Base-by-base conservation (phyloP, 768 basidiomycete genomes). In the Butyriboletus loyo region DNA sequence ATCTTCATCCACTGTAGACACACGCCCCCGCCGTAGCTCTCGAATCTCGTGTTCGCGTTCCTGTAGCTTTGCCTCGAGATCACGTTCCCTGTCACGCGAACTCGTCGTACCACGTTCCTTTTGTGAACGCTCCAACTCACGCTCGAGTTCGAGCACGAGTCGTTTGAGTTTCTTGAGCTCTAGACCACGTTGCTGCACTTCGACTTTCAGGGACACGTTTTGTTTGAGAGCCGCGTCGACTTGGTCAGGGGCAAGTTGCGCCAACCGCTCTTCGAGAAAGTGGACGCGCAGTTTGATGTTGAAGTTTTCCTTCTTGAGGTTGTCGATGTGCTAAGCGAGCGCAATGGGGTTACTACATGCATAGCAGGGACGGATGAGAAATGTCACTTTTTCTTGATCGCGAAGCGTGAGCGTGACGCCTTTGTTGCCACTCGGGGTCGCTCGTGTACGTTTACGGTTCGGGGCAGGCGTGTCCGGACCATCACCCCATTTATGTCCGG, bases 261-360 rank as follows among this genome's bases (percentile, higher is more conserved):
- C 87, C 15, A 99, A 80, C 40, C 91, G 86, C 63, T 98, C 93
- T 70, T 98, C 92, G 38, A 97, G 81, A 67, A 97, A 96, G 66
- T 97, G 93, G 4, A 98, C 90, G 53, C 93, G 90, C 46, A 98
- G 81, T 70, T 98, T 97, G 66, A 99, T 86, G 64, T 87, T 88
- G 69, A 98, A 98, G 76, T 96, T 96, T 69, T 98, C 95, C 69
- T 95, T 97, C 75, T 96, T 94, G 63, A 94, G 82, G 56, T 85
- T 85, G 72, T 98, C 93, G 65, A 97, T 92, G 69, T 95, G 90
- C 95, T 98, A 63, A n/a, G 25, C 10, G 36, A 28, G 35, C 8
- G 7, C 1, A 28, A 17, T 7, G 27, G 24, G 9, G 17, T 48
- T 9, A 42, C 13, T 43, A 35, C 21, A 34, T 10, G 39, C 7